phyloP scores from a whole-genome alignment of 768 basidiomycete genomes.

The Lactarius sp. region DNA sequence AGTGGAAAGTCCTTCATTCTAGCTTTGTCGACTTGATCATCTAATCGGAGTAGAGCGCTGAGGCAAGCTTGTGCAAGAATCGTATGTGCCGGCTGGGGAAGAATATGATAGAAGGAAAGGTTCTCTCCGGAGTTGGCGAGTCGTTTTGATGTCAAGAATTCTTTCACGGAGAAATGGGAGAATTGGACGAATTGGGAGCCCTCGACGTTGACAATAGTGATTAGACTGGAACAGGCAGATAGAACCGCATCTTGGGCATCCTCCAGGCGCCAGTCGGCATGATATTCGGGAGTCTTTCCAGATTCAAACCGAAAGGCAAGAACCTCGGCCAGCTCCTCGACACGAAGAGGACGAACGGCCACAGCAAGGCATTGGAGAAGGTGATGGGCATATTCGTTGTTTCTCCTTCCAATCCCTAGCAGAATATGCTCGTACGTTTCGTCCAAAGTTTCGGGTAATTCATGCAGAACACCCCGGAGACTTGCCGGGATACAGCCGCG shows the following conservation, averaged over 20 bases:
- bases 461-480: not conserved
- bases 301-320: not conserved
- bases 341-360: not conserved
- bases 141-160: not conserved
- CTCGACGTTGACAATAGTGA: not conserved
- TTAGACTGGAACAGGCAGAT: not conserved
- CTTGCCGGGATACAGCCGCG: not conserved
- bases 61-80: not conserved
- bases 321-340: not conserved
- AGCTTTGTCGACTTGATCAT: not conserved
- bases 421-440: not conserved
- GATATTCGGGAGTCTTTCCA: not conserved
- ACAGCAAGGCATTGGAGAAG: not conserved
- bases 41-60: not conserved
- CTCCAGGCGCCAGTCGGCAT: not conserved
- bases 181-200: not conserved
- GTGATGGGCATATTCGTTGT: not conserved
- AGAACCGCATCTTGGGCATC: not conserved
- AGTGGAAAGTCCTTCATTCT: not conserved
- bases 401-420: not conserved
- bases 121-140: not conserved
- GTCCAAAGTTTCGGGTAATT: not conserved
- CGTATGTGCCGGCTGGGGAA: not conserved
- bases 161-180: not conserved
- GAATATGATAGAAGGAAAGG: not conserved